Evolutionary conservation across 495 filamentous ascomycete species (phyloP), one percentile per base, ranked within the genome.

Genomic region (Monascus purpureus): DNA sequence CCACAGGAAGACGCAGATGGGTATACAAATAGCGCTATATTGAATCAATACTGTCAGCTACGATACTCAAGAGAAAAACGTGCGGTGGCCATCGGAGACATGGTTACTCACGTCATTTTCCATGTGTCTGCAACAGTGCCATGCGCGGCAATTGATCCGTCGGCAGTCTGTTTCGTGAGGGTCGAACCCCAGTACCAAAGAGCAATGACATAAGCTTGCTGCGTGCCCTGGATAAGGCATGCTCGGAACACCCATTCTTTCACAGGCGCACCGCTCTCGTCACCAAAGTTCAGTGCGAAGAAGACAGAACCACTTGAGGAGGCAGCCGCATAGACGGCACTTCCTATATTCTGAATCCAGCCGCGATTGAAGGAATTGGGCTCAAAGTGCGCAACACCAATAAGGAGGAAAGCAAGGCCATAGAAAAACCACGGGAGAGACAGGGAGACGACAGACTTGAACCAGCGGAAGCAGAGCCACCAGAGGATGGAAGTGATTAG

Each of bases 381-480:
- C 31, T 64, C 56, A 32, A 70, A 71, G 16, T 75, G 75, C n/a
- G 75, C 69, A 13, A 79, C 42, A 4, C 76, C 77, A 22, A 82
- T 67, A 6, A 82, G 49, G 35, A 80, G 53, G 51, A 82, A 81
- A 5, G 75, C 75, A 0, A 68, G 35, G 8, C 75, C 76, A 35
- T 77, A 82, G 39, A 80, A 57, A 41, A 75, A 42, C 65, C 74
- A 82, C 20, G 77, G 59, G 2, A 67, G 43, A 1, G 69, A 68
- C 2, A 81, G 58, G 6, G 69, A 65, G 28, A 69, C 68, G n/a
- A 73, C 63, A 0, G 75, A 73, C 46, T 72, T 70, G 47, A 70
- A 61, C 27, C 52, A 61, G 8, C 77, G 68, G 56, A 78, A 80
- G 29, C 76, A 42, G 28, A 62, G 54, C 73, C 75, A 81, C 77